Percentiles rank a stretch among this genome's conserved stretches.
These are phyloP conservation scores for Hemileia vastatrix DNA, from an alignment of 1,284 basidiomycete genomes.

Conservation along the genomic window DNA sequence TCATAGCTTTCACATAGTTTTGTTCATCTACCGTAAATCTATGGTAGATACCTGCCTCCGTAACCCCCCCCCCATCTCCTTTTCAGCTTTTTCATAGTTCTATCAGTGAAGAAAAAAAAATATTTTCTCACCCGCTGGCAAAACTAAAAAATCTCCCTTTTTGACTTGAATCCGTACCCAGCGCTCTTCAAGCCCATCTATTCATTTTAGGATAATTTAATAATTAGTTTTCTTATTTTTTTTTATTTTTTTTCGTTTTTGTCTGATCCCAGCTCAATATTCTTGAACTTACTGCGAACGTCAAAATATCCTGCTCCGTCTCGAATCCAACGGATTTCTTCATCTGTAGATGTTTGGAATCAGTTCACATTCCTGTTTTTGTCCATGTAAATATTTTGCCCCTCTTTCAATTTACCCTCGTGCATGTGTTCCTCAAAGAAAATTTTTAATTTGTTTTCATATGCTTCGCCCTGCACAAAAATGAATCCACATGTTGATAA, in stretches of 20 bases:
- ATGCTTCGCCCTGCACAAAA: conserved; percentile 59
- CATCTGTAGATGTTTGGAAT: conserved; percentile 49
- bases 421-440: conserved; percentile 73
- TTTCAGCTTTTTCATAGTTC: too few relatives aligned
- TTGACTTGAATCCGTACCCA: conserved; percentile 65
- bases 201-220: conserved; percentile 32
- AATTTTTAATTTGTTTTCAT: conserved; percentile 64
- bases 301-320: conserved; percentile 76
- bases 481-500: not conserved
- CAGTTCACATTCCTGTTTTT: not conserved
- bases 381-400: not conserved
- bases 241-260: too few relatives aligned
- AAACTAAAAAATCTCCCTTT: conserved; percentile 61
- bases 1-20: conserved; percentile 60
- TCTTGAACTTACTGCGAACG: conserved; percentile 55
- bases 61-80: too few relatives aligned
- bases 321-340: conserved; percentile 77
- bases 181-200: conserved; percentile 51
- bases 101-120: too few relatives aligned
- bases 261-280: too few relatives aligned
- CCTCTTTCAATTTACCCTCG: conserved; percentile 47
- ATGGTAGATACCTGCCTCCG: conserved; percentile 65
- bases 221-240: too few relatives aligned
- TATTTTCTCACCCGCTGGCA: conserved; percentile 57
- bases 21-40: conserved; percentile 67